Percentiles rank a stretch among this genome's conserved stretches.
Conservation (phyloP, 164 flowering plant genomes). For the Pachysandra terminalis region DNA sequence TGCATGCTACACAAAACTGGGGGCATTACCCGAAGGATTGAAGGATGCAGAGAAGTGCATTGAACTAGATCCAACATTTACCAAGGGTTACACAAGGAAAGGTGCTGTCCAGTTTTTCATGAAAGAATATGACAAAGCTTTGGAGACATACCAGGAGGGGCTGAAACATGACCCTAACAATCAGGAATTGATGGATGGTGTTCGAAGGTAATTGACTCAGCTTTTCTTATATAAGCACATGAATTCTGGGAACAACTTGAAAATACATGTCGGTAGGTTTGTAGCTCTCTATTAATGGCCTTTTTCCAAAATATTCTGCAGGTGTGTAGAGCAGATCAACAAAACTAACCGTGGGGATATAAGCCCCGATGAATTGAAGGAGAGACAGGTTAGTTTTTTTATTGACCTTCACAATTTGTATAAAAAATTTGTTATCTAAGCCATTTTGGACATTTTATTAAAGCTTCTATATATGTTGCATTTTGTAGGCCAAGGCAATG, state of each 20-base stretch:
- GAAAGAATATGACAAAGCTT: conserved; percentile 96
- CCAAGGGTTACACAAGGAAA: conserved; percentile 90
- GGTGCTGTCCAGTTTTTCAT: conserved; percentile 93
- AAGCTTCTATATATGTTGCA: neutral
- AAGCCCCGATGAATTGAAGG: conserved; percentile 86
- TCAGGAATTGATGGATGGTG: conserved; percentile 83
- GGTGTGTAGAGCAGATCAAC: conserved; percentile 88
- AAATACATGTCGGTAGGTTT: too few species aligned
- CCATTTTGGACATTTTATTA: neutral
- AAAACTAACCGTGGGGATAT: conserved; percentile 89
- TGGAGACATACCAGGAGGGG: conserved; percentile 95
- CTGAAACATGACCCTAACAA: conserved; percentile 83
- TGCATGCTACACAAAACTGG: conserved; percentile 92
- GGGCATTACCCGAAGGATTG: conserved; percentile 89
- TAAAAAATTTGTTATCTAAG: neutral
- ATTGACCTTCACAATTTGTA: too few species aligned
- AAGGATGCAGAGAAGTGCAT: conserved; percentile 99
- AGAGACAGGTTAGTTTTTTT: conserved; percentile 51
- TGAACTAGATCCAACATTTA: conserved; percentile 91
- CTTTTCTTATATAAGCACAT: too few species aligned
- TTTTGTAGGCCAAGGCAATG: conserved; percentile 88
- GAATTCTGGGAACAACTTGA: too few species aligned
- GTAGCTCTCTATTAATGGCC: too few species aligned
- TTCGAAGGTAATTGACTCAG: conserved; percentile 71
- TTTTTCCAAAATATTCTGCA: conserved; percentile 28